These are phyloP conservation scores for Oryza coarctata DNA, from an alignment of 176 grass and related monocot species.

Conservation along the genomic window DNA sequence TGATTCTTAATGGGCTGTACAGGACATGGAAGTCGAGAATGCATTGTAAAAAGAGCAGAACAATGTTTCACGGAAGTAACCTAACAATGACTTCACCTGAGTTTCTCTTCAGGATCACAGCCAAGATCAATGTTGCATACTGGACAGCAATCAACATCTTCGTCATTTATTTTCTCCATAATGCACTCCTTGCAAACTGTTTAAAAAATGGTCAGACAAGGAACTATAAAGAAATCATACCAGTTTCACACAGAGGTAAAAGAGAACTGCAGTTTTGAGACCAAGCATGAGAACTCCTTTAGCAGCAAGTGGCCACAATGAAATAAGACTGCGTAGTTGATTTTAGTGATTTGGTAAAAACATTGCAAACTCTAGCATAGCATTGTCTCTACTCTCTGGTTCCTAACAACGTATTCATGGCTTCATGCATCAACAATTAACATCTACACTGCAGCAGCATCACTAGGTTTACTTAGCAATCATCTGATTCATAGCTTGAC, in stretches of 20 bases:
- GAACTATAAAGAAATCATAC: conserved; percentile 17
- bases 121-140: conserved; percentile 79
- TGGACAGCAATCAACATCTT: conserved; percentile 69
- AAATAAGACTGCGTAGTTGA: conserved; percentile 1
- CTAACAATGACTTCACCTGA: conserved; percentile 48
- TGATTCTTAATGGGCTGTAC: neutral
- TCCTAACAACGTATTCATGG: neutral
- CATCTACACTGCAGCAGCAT: neutral
- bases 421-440: neutral
- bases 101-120: conserved; percentile 75
- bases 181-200: conserved; percentile 93
- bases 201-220: conserved; percentile 25
- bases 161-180: conserved; percentile 77
- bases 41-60: conserved; percentile 1
- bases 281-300: conserved; percentile 1
- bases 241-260: conserved; percentile 1
- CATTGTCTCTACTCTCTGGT: neutral
- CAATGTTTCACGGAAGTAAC: neutral
- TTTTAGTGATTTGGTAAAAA: neutral
- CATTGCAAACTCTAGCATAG: neutral
- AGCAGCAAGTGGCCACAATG: neutral
- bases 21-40: neutral
- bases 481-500: neutral
- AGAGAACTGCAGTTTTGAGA: conserved; percentile 7
- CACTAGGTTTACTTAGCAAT: neutral